phyloP scores from a whole-genome alignment of 352 stramenopile species.

The Bremia lactucae region DNA sequence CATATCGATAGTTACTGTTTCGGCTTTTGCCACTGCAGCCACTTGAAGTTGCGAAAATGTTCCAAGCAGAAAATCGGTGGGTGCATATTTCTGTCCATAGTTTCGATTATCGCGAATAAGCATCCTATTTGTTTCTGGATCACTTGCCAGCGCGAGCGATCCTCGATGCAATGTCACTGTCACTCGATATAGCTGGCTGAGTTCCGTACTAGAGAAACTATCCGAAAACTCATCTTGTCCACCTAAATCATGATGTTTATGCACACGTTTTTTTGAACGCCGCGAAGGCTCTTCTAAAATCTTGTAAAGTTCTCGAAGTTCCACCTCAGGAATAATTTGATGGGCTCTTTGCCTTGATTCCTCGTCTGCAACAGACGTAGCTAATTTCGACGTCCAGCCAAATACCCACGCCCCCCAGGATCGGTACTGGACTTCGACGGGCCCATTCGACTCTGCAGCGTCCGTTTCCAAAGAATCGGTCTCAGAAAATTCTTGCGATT shows the following conservation, averaged over 20 bases:
- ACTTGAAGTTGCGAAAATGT: conserved; percentile 75
- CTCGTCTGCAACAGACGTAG: conserved; percentile 19
- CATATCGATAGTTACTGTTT: conserved; percentile 69
- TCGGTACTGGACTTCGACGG: conserved; percentile 62
- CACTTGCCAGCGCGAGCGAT: conserved; percentile 64
- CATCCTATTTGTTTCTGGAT: conserved; percentile 57
- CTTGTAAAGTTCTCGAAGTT: conserved; percentile 79
- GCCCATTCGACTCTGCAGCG: conserved; percentile 49
- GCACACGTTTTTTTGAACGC: conserved; percentile 38
- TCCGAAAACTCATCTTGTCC: conserved; percentile 21
- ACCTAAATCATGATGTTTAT: conserved; percentile 21
- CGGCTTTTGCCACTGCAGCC: conserved; percentile 47
- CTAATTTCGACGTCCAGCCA: conserved; percentile 69
- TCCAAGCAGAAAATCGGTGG: conserved; percentile 64
- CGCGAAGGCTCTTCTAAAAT: conserved; percentile 76
- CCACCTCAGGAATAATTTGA: conserved; percentile 62
- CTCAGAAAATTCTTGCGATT: conserved; percentile 45
- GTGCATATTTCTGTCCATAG: conserved; percentile 56
- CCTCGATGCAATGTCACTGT: conserved; percentile 61
- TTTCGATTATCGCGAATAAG: conserved; percentile 50
- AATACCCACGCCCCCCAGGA: conserved; percentile 83
- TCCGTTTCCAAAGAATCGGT: conserved; percentile 76
- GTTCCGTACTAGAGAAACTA: conserved; percentile 25
- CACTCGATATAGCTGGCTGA: conserved; percentile 57
- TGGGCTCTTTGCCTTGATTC: conserved; percentile 21